Percentiles rank a stretch among this genome's conserved stretches.
Evolutionary conservation across 495 filamentous ascomycete species (phyloP).

Genomic region (Aspergillus saccharolyticus): DNA sequence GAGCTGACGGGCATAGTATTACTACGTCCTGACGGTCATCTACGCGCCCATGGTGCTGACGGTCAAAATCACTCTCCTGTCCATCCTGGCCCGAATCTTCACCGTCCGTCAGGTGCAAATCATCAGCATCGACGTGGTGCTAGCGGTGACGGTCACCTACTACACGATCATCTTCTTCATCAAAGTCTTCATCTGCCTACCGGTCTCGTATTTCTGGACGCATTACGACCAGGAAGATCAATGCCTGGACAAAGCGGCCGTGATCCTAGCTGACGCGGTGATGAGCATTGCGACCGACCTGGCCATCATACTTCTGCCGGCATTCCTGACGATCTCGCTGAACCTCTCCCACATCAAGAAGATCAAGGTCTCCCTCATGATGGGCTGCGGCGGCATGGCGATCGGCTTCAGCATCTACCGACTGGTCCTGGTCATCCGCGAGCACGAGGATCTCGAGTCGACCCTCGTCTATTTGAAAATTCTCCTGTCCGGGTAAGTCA

Average conservation of each 20-base stretch:
- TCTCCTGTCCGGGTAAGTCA: neutral
- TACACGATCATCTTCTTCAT: slow-evolving; percentile 29
- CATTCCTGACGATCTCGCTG: slow-evolving; percentile 27
- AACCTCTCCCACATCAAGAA: slow-evolving; percentile 27
- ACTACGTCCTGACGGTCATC: slow-evolving; percentile 22
- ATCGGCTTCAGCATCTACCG: slow-evolving; percentile 30
- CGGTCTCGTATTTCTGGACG: slow-evolving; percentile 28
- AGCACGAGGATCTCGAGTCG: neutral
- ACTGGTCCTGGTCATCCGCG: slow-evolving; percentile 21
- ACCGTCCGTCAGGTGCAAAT: slow-evolving; percentile 20
- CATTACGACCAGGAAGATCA: neutral
- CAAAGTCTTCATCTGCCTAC: slow-evolving; percentile 31
- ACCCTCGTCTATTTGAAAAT: neutral
- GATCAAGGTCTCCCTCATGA: slow-evolving; percentile 22
- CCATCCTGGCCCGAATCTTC: slow-evolving; percentile 31
- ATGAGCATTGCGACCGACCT: slow-evolving; percentile 32
- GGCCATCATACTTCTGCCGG: slow-evolving; percentile 28
- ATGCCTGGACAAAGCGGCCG: slow-evolving; percentile 26
- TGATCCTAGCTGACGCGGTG: slow-evolving; percentile 29
- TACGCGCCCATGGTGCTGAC: slow-evolving; percentile 32
- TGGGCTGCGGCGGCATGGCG: slow-evolving; percentile 30
- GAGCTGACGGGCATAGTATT: neutral
- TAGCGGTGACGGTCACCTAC: slow-evolving; percentile 24
- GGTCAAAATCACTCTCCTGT: slow-evolving; percentile 31
- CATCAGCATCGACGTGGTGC: slow-evolving; percentile 20